These are phyloP conservation scores for Rhodotorula sp. DNA, from an alignment of 1,284 basidiomycete species.

Conservation along the genomic window DNA sequence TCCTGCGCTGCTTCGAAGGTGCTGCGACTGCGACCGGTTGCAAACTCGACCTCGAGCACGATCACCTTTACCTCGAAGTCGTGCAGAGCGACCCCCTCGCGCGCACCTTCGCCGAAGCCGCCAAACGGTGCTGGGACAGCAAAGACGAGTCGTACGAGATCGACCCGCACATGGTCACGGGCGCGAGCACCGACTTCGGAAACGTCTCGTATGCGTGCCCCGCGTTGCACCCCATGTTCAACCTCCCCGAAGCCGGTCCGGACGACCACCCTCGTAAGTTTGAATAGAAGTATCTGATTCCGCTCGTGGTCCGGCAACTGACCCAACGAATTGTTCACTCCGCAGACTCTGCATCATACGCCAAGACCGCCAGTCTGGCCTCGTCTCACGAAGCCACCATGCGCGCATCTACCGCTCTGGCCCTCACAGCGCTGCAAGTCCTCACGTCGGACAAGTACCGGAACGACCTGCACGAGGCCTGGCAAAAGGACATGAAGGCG, in stretches of 20 bases:
- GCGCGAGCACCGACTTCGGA: conserved; percentile 48
- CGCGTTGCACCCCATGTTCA: conserved; percentile 47
- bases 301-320: too few relatives aligned
- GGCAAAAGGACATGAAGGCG: conserved; percentile 4
- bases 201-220: conserved; percentile 49
- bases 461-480: background rate
- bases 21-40: background rate
- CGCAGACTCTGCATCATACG: conserved; percentile 8
- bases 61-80: conserved; percentile 5
- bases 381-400: conserved; percentile 9
- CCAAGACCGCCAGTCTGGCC: background rate
- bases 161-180: conserved; percentile 26
- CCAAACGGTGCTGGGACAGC: background rate
- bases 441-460: background rate
- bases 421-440: background rate
- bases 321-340: background rate
- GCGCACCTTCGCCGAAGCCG: background rate
- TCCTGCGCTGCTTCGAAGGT: conserved; percentile 10
- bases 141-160: conserved; percentile 28
- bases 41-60: background rate
- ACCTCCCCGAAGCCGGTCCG: conserved; percentile 39
- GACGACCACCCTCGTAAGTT: conserved; percentile 9
- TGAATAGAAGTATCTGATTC: background rate
- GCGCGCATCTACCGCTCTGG: conserved; percentile 2
- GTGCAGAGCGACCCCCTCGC: background rate